Conservation (phyloP, 2,329 filamentous ascomycete genomes). For the Fusarium sp. region DNA sequence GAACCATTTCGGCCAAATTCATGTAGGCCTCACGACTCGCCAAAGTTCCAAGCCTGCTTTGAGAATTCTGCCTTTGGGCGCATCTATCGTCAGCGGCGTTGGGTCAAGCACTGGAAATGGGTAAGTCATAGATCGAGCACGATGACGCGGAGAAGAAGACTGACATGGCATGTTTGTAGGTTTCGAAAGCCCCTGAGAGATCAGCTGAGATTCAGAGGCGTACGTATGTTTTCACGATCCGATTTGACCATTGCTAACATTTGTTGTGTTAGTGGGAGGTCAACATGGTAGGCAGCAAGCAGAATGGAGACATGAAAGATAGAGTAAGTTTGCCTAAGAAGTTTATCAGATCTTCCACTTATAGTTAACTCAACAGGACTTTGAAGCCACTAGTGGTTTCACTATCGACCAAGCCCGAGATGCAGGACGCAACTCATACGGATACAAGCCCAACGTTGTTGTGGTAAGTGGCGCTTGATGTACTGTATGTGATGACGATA, state of each 20-base stretch:
- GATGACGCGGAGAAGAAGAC: background rate
- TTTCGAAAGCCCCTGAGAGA: constrained; percentile 5
- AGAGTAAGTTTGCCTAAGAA: no score
- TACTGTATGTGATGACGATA: background rate
- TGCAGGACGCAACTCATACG: background rate
- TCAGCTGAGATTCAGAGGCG: background rate
- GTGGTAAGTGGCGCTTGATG: background rate
- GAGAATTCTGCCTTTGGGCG: constrained; percentile 7
- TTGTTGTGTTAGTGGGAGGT: background rate
- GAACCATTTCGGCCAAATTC: background rate
- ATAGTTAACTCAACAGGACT: background rate
- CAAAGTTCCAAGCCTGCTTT: background rate
- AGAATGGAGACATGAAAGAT: constrained; percentile 10
- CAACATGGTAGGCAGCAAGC: constrained; percentile 6
- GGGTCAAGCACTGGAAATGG: constrained; percentile 4
- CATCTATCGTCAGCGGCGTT: constrained; percentile 15
- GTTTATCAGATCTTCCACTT: background rate
- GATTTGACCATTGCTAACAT: background rate
- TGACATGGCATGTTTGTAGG: background rate
- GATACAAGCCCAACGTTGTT: constrained; percentile 1
- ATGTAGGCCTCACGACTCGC: background rate
- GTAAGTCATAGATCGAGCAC: background rate
- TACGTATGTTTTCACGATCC: background rate
- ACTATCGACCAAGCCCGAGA: background rate
- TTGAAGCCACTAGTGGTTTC: background rate